Evolutionary conservation across 345 rosid species (phyloP).

Genomic region (Eucalyptus regnans): DNA sequence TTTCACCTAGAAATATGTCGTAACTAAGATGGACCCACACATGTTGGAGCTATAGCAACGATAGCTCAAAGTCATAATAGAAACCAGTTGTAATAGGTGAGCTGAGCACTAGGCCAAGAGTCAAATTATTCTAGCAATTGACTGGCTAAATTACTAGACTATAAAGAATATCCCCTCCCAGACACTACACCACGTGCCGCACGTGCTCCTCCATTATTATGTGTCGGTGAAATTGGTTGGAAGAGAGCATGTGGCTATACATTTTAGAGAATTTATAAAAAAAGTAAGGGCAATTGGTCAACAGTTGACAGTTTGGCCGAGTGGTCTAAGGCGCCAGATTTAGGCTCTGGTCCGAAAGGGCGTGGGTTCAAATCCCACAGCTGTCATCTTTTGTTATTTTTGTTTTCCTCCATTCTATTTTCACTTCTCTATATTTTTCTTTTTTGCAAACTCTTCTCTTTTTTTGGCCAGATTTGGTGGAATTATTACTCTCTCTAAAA

Average conservation of each 20-base stretch:
- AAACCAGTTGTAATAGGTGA: neutral
- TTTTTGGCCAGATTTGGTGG: neutral
- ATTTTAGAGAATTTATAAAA: rapidly evolving
- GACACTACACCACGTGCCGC: neutral
- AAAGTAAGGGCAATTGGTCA: rapidly evolving
- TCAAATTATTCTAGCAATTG: neutral
- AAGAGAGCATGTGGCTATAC: rapidly evolving
- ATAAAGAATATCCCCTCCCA: neutral
- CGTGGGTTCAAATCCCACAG: conserved; percentile 99
- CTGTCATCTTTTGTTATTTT: conserved; percentile 21
- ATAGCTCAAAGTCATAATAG: neutral
- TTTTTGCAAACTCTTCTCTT: neutral
- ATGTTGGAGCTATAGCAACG: neutral
- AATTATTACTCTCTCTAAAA: neutral
- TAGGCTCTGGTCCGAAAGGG: conserved; percentile 99
- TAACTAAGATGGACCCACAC: neutral
- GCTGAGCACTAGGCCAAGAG: neutral
- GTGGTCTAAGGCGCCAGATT: conserved; percentile 99
- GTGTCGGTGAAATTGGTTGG: neutral
- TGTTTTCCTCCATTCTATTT: neutral
- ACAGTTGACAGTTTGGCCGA: conserved; percentile 82
- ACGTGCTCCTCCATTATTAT: neutral
- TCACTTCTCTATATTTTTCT: neutral
- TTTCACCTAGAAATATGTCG: neutral
- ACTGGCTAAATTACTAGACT: neutral